These are phyloP conservation scores for Leccinum fallax DNA, from an alignment of 1,284 basidiomycete species.

Conservation along the genomic window DNA sequence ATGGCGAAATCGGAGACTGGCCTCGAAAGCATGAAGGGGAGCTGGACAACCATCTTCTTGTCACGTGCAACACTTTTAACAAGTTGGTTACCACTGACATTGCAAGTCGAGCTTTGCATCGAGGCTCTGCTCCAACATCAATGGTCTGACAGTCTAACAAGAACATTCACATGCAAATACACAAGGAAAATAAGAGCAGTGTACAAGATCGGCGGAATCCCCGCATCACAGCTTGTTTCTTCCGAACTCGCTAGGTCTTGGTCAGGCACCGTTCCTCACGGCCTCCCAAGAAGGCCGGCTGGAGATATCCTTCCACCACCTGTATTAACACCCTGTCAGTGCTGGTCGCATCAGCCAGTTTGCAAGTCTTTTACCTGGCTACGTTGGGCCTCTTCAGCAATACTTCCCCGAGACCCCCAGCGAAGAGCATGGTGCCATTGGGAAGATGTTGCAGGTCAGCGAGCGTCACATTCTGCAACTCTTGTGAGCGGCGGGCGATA, in stretches of 20 bases:
- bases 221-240: background rate
- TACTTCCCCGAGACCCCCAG: background rate
- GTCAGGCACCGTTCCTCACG: constrained; percentile 22
- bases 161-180: background rate
- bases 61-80: too few relatives aligned
- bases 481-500: constrained; percentile 10
- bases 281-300: constrained; percentile 29
- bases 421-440: constrained; percentile 34
- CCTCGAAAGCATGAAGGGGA: too few relatives aligned
- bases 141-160: background rate
- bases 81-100: too few relatives aligned
- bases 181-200: background rate
- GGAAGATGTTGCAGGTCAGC: constrained; percentile 60
- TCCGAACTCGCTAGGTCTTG: background rate
- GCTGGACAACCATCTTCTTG: too few relatives aligned
- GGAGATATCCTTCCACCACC: constrained; percentile 36
- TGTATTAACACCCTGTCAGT: constrained; percentile 14
- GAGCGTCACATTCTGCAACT: constrained; percentile 43
- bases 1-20: too few relatives aligned
- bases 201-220: background rate
- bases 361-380: constrained; percentile 20
- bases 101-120: too few relatives aligned
- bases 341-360: background rate
- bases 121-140: too few relatives aligned
- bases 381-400: constrained; percentile 26